Percentiles rank a stretch among this genome's conserved stretches.
Evolutionary conservation across 2,329 filamentous ascomycete genomes (phyloP).

Genomic region (Magnaporthiopsis incrustans): DNA sequence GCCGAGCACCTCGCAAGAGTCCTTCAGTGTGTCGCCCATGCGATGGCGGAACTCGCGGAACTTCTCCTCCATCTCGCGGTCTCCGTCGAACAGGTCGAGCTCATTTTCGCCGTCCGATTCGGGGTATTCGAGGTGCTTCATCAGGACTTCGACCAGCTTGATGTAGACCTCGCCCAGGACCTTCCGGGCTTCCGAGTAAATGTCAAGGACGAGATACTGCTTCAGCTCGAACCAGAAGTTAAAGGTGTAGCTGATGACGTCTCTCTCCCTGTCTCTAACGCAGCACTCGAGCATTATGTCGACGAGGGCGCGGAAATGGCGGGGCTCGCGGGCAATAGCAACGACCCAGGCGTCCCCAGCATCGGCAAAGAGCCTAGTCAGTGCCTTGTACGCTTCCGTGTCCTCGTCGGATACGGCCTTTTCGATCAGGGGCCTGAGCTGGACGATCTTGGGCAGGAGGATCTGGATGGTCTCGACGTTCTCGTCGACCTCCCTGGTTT

Average conservation of each 20-base stretch:
- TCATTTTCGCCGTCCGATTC: conserved; percentile 65
- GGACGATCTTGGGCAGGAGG: conserved; percentile 73
- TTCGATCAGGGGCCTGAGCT: conserved; percentile 67
- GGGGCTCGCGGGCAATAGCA: conserved; percentile 75
- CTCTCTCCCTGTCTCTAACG: conserved; percentile 75
- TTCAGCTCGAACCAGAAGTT: conserved; percentile 98
- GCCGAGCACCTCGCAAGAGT: conserved; percentile 92
- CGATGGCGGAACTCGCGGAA: conserved; percentile 94
- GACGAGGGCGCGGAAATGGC: conserved; percentile 75
- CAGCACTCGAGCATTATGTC: conserved; percentile 91
- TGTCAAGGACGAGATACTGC: conserved; percentile 86
- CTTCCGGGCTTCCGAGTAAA: conserved; percentile 74
- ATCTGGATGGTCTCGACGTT: conserved; percentile 72
- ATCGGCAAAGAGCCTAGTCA: conserved; percentile 86
- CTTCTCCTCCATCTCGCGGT: conserved; percentile 91
- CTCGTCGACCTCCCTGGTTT: conserved; percentile 91
- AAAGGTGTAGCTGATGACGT: conserved; percentile 91
- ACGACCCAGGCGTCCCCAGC: conserved; percentile 93
- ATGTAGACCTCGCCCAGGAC: conserved; percentile 76
- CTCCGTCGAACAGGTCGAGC: conserved; percentile 85
- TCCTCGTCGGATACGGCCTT: conserved; percentile 75
- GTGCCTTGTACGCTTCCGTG: conserved; percentile 73
- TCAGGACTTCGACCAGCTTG: conserved; percentile 84
- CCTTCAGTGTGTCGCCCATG: conserved; percentile 97
- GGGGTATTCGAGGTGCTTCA: conserved; percentile 84